Evolutionary conservation across 306 rosid genomes (phyloP).

Genomic region (Cucurbita argyrosperma): DNA sequence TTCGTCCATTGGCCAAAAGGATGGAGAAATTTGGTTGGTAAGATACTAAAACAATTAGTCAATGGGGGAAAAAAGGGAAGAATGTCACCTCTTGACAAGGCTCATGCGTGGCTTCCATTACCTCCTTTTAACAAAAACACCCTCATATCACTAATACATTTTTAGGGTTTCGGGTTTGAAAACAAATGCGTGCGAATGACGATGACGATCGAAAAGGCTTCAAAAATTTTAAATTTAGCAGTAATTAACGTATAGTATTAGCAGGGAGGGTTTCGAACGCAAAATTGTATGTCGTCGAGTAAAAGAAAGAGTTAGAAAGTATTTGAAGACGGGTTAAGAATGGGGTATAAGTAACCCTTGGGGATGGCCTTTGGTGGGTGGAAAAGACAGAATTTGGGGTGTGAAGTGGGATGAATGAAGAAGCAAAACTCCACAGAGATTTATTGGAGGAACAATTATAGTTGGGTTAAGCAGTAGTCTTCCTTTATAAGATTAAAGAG

Average conservation of each 20-base stretch:
- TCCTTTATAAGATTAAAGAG: too few species aligned
- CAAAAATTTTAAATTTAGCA: neutral
- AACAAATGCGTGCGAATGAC: too few species aligned
- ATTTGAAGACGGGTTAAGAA: too few species aligned
- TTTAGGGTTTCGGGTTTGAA: too few species aligned
- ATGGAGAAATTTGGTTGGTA: neutral
- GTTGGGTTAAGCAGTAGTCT: too few species aligned
- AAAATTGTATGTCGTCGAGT: too few species aligned
- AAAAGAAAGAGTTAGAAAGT: too few species aligned
- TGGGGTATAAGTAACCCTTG: too few species aligned
- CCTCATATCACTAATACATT: neutral
- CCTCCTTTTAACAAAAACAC: neutral
- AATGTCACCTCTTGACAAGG: neutral
- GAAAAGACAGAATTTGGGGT: constrained; percentile 1
- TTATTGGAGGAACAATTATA: neutral
- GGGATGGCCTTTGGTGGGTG: constrained; percentile 6
- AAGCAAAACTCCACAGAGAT: neutral
- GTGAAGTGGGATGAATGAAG: neutral
- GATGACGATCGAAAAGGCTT: neutral
- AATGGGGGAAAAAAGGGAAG: neutral
- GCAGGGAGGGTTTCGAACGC: too few species aligned
- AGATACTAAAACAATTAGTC: neutral
- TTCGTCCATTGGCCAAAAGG: neutral
- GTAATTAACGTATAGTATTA: neutral
- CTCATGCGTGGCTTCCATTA: neutral